Conservation (phyloP, 768 basidiomycete species). For the Leccinellum albellum region DNA sequence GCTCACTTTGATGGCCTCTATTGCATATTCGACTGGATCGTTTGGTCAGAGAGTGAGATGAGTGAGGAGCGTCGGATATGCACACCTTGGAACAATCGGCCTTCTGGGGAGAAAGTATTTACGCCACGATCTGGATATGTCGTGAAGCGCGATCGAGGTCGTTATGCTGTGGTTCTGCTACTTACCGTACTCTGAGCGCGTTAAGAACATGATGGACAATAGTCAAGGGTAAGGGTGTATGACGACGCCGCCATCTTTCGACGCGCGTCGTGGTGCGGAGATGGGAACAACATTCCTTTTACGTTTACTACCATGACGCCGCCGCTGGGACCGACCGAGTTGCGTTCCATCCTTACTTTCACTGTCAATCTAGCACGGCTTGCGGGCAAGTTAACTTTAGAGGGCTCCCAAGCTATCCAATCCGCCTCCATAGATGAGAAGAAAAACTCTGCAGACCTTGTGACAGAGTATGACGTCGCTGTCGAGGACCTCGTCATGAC, state of each 20-base stretch:
- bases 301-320: slow-evolving; percentile 9
- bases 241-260: slow-evolving; percentile 31
- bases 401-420: slow-evolving; percentile 73
- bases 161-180: background rate
- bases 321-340: slow-evolving; percentile 36
- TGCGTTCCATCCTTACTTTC: slow-evolving; percentile 63
- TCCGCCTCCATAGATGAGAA: slow-evolving; percentile 66
- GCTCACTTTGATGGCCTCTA: slow-evolving; percentile 93
- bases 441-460: slow-evolving; percentile 91
- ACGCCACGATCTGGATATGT: slow-evolving; percentile 79
- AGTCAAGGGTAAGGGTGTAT: slow-evolving; percentile 3
- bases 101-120: slow-evolving; percentile 98
- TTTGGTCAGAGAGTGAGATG: slow-evolving; percentile 12
- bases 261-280: slow-evolving; percentile 30
- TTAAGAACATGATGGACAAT: slow-evolving; percentile 70
- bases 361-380: slow-evolving; percentile 61
- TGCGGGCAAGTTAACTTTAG: slow-evolving; percentile 70
- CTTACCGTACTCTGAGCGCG: slow-evolving; percentile 91
- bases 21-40: slow-evolving; percentile 91
- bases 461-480: slow-evolving; percentile 89
- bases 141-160: background rate
- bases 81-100: slow-evolving; percentile 95
- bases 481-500: slow-evolving; percentile 82
- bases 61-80: background rate
- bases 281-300: slow-evolving; percentile 33